Percentiles rank a stretch among this genome's conserved stretches.
Conservation (phyloP, 106 monocot genomes). For the Iris macrosiphon region DNA sequence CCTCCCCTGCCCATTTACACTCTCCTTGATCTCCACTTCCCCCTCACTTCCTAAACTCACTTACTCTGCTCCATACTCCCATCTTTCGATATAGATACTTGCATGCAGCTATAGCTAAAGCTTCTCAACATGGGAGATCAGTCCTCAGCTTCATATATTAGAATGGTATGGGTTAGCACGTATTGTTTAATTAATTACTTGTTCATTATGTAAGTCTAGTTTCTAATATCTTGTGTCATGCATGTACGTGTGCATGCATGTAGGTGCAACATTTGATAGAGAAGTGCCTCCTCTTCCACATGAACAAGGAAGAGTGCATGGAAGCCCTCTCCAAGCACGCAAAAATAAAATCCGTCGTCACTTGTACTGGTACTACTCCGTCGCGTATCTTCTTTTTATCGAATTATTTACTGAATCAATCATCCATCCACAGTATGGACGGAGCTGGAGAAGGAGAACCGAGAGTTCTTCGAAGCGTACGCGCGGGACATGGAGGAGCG, state of each 20-base stretch:
- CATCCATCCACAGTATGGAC: constrained; percentile 38
- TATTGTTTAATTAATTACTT: not conserved
- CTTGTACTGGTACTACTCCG: constrained; percentile 48
- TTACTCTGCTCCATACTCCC: too few relatives aligned
- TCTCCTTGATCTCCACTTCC: too few relatives aligned
- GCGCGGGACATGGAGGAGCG: constrained; percentile 35
- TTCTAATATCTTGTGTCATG: not conserved
- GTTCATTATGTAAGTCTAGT: not conserved
- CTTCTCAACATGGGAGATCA: constrained; percentile 47
- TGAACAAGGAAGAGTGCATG: constrained; percentile 84
- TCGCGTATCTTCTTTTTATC: not conserved
- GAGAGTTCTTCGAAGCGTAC: constrained; percentile 73
- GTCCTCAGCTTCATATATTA: constrained; percentile 43
- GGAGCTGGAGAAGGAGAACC: constrained; percentile 81
- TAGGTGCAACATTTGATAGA: constrained; percentile 94
- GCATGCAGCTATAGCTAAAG: too few relatives aligned
- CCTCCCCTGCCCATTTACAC: too few relatives aligned
- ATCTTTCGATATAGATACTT: too few relatives aligned
- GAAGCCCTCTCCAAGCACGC: constrained; percentile 73
- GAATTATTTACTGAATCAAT: not conserved
- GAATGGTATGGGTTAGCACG: constrained; percentile 22
- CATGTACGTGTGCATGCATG: too few relatives aligned
- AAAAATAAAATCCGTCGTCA: constrained; percentile 72
- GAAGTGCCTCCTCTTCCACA: constrained; percentile 64
- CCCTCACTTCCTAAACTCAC: too few relatives aligned